phyloP scores from a whole-genome alignment of 805 yeast genomes.

The Candida dajiaensis region DNA sequence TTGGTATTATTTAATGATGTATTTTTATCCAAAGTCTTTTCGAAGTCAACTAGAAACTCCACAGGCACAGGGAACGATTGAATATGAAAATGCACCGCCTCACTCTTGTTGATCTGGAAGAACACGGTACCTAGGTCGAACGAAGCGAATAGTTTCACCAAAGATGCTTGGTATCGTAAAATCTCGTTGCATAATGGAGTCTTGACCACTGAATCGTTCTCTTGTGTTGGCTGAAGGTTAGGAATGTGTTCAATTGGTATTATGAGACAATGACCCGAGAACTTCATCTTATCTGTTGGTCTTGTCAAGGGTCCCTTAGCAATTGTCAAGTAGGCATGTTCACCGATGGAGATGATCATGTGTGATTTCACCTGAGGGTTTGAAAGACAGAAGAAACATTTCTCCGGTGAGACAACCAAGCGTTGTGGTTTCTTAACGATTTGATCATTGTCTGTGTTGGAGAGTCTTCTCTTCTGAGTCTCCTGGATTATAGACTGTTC shows the following conservation, averaged over 20 bases:
- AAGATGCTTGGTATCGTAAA: slow-evolving; percentile 36
- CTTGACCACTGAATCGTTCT: slow-evolving; percentile 17
- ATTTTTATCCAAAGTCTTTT: slow-evolving; percentile 39
- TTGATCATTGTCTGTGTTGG: slow-evolving; percentile 7
- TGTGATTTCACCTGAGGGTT: slow-evolving; percentile 75
- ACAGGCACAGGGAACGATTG: slow-evolving; percentile 71
- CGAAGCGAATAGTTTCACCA: slow-evolving; percentile 40
- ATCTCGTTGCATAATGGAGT: slow-evolving; percentile 40
- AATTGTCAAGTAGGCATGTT: slow-evolving; percentile 57
- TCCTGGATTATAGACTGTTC: slow-evolving; percentile 4
- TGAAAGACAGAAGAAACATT: slow-evolving; percentile 80
- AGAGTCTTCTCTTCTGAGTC: slow-evolving; percentile 6
- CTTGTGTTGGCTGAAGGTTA: slow-evolving; percentile 25
- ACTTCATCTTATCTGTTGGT: slow-evolving; percentile 40
- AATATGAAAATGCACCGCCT: slow-evolving; percentile 68
- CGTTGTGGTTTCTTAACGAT: slow-evolving; percentile 18
- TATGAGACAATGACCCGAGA: slow-evolving; percentile 78
- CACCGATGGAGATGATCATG: slow-evolving; percentile 73
- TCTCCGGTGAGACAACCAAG: slow-evolving; percentile 45
- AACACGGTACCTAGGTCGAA: slow-evolving; percentile 48
- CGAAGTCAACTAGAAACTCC: slow-evolving; percentile 37
- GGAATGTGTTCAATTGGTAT: slow-evolving; percentile 76
- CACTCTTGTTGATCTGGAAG: slow-evolving; percentile 61
- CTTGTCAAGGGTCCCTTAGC: slow-evolving; percentile 83
- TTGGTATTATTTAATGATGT: slow-evolving; percentile 42